Base-by-base conservation (phyloP, 2,329 filamentous ascomycete species). In the Chrysoporthe puriensis region DNA sequence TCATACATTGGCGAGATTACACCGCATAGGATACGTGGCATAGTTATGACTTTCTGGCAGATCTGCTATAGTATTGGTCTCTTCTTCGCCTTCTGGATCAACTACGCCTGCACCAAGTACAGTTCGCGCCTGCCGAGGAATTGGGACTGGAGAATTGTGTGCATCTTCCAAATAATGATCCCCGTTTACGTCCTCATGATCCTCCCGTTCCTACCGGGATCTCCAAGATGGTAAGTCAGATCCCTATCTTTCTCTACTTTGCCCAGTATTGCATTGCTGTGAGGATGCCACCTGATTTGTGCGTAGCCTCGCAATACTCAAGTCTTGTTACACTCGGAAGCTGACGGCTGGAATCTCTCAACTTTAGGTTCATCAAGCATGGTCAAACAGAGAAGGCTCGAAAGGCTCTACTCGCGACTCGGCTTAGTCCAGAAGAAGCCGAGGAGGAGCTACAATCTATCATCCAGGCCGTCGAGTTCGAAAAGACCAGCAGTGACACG, bases 101-200 rank as follows among this genome's bases (percentile, higher is more conserved):
- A 87, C 73, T 90, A 84, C 72, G 88, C 84, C 16, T 86, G 86
- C 74, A 83, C 83, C 57, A 82, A 86, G 73, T 79, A 90, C 75
- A 79, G 80, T 46, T 72, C 66, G 18, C 68, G 65, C 4, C 62
- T 69, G 36, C 79, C 63, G 78, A 72, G 42, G 82, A 90, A 92
- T 71, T 91, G 90, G 90, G 89, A 91, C 77, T 92, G 90, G 90
- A 87, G 85, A 72, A 86, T 91, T 79, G 87, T 92, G 18, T 86
- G 91, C 70, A 88, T 92, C 69, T 91, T 92, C 81, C 90, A 92
- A 78, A 81, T 91, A 57, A 76, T 92, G 36, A 83, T 91, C 42
- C 90, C 90, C 2, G 71, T 84, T 62, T 73, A 91, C 68, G 89
- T 92, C 76, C 79, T 91, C 36, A 72, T 78, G 3, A 82, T 89